These are phyloP conservation scores for Candida sanyiensis DNA, from an alignment of 805 yeast species.

Conservation along the genomic window DNA sequence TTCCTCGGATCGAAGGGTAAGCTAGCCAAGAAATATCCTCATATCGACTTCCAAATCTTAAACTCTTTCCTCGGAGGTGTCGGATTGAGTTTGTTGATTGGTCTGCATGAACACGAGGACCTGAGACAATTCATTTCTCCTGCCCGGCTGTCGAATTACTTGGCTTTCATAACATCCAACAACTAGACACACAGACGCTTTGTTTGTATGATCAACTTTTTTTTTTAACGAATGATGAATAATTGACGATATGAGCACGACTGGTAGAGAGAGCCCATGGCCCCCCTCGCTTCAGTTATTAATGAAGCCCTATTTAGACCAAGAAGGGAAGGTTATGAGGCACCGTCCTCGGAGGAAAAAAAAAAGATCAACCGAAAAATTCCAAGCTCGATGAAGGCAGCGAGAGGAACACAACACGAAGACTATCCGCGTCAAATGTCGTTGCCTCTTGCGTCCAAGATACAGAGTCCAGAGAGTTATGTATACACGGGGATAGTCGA, in stretches of 20 bases:
- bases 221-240: no score
- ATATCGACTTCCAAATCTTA: not conserved
- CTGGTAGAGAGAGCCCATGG: no score
- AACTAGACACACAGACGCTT: no score
- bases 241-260: no score
- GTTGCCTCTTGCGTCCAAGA: slow-evolving; percentile 30
- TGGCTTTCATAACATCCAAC: not conserved
- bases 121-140: slow-evolving; percentile 5
- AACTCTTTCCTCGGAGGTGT: slow-evolving; percentile 6
- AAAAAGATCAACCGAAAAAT: not conserved
- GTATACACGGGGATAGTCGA: slow-evolving; percentile 49
- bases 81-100: slow-evolving; percentile 5
- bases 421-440: slow-evolving; percentile 6
- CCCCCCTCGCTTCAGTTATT: no score
- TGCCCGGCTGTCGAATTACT: slow-evolving; percentile 1
- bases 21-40: slow-evolving; percentile 1
- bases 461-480: slow-evolving; percentile 58
- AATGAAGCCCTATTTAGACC: not conserved
- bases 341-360: no score
- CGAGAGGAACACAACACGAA: not conserved
- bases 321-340: not conserved
- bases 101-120: not conserved
- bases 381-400: no score
- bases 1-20: slow-evolving; percentile 5
- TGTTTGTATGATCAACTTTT: no score